Conservation (phyloP, 1,284 basidiomycete species). For the Erythrobasidium hasegawianum region DNA sequence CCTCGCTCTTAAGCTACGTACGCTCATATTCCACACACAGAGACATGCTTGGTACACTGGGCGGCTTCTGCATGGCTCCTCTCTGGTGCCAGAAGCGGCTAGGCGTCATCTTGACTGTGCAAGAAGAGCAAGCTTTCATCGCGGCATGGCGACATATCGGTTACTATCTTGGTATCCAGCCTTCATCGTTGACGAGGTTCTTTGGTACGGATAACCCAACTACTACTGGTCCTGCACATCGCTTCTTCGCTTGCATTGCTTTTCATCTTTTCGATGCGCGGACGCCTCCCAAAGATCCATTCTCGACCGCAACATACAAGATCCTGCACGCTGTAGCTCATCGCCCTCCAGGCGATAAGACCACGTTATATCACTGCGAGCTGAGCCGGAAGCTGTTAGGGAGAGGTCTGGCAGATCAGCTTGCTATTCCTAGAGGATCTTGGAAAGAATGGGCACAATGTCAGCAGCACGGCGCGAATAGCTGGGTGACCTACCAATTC, state of each 20-base stretch:
- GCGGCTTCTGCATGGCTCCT: conserved; percentile 42
- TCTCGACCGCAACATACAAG: conserved; percentile 38
- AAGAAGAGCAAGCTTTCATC: conserved; percentile 39
- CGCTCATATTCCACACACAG: conserved; percentile 1
- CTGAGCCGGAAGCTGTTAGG: conserved; percentile 39
- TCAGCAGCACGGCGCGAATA: conserved; percentile 29
- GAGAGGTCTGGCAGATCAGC: conserved; percentile 36
- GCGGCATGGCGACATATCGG: conserved; percentile 42
- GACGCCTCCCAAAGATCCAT: conserved; percentile 29
- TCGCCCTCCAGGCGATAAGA: conserved; percentile 35
- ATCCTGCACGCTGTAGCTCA: conserved; percentile 40
- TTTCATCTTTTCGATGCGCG: conserved; percentile 38
- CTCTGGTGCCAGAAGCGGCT: conserved; percentile 40
- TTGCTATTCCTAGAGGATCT: conserved; percentile 37
- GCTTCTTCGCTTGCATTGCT: conserved; percentile 41
- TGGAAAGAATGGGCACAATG: conserved; percentile 19
- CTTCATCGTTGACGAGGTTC: conserved; percentile 25
- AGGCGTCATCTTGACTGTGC: conserved; percentile 29
- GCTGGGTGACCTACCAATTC: conserved; percentile 35
- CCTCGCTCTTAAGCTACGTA: neutral
- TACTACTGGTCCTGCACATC: conserved; percentile 33
- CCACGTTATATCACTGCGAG: conserved; percentile 36
- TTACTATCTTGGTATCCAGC: conserved; percentile 43
- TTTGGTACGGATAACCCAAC: conserved; percentile 35
- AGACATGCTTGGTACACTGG: conserved; percentile 41